Evolutionary conservation across 2,329 filamentous ascomycete genomes (phyloP), one percentile per base, ranked within the genome.

Genomic region (Cladophialophora yegresii): DNA sequence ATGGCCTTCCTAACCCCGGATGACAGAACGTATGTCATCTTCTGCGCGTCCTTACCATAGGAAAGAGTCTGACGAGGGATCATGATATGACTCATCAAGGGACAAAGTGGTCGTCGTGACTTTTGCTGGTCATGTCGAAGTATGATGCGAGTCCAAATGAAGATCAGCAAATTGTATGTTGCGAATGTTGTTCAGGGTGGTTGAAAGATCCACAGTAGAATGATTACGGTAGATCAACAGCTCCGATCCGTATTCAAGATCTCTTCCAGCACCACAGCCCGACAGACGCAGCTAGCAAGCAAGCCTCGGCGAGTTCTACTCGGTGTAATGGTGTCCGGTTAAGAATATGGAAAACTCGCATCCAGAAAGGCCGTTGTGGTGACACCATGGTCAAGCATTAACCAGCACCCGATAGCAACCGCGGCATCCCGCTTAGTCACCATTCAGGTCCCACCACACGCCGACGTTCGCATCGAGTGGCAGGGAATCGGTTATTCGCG

Each of bases 401-500:
- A n/a, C n/a, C n/a, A n/a, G n/a, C n/a, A n/a, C n/a, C n/a, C n/a
- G n/a, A n/a, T n/a, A n/a, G n/a, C n/a, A n/a, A n/a, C n/a, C n/a
- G n/a, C n/a, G n/a, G n/a, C n/a, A n/a, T 43, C 36, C 36, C 8
- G 36, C 36, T 43, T 43, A 43, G 36, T 43, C 36, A 43, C 36
- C 36, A n/a, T 6, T 1, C 5, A n/a, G 7, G 36, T 8, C 16
- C 36, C 36, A 43, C 36, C 36, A 20, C 7, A 22, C 47, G 47
- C 51, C 51, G 51, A 54, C 33, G 26, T n/a, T 54, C 51, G 51
- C 51, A 22, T 9, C 26, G 16, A n/a, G 23, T 33, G 10, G n/a
- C 12, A 23, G 23, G 51, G 13, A 16, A 16, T 33, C 51, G 51
- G 51, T 54, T 54, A 54, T 54, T 54, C 51, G 51, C 51, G 51